Conservation (phyloP, 768 basidiomycete genomes). For the Xanthoconium purpureum region DNA sequence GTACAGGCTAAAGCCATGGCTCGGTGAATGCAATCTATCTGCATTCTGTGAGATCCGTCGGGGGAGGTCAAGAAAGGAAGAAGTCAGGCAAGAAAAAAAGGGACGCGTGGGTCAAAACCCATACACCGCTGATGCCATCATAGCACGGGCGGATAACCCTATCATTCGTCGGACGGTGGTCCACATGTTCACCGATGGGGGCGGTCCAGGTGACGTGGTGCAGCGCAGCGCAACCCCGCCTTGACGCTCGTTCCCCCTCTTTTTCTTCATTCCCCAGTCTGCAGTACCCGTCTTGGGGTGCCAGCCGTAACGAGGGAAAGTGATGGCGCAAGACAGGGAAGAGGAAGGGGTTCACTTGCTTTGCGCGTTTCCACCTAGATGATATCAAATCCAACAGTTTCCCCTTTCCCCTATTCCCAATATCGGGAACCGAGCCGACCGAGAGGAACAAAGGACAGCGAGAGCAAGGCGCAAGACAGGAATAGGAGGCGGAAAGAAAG, state of each 20-base stretch:
- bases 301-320: neutral
- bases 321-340: neutral
- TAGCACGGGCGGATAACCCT: neutral
- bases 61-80: neutral
- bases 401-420: neutral
- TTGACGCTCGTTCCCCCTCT: neutral
- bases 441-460: neutral
- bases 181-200: neutral
- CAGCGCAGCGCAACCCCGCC: neutral
- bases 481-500: neutral
- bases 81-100: neutral
- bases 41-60: neutral
- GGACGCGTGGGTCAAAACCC: neutral
- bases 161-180: neutral
- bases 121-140: neutral
- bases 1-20: neutral
- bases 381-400: neutral
- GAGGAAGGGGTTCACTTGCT: neutral
- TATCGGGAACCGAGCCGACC: neutral
- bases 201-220: neutral
- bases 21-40: neutral
- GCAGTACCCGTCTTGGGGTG: too few species aligned
- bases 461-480: neutral
- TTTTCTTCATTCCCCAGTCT: neutral
- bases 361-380: neutral